Conservation (phyloP, 345 rosid genomes). For the Tarenaya hassleriana region DNA sequence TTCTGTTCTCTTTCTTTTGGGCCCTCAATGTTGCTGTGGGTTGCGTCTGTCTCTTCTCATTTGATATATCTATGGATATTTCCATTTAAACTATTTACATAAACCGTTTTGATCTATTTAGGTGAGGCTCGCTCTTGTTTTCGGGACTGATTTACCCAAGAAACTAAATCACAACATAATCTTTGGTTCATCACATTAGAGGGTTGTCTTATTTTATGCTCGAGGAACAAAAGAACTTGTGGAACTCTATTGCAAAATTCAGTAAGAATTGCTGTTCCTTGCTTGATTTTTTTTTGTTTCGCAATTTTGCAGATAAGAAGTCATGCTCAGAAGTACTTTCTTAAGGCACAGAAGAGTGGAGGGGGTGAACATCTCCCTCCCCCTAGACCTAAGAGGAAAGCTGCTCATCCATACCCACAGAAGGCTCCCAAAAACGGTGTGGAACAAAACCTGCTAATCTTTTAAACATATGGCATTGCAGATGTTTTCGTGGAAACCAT, state of each 20-base stretch:
- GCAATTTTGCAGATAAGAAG: constrained; percentile 59
- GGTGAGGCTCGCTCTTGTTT: constrained; percentile 17
- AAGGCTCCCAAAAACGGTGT: constrained; percentile 69
- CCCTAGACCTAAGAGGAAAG: constrained; percentile 87
- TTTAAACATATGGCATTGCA: not conserved
- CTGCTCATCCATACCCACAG: constrained; percentile 94
- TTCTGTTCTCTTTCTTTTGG: constrained; percentile 13
- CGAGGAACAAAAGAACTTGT: constrained; percentile 1
- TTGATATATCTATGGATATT: constrained; percentile 12
- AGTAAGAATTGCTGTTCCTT: too few relatives aligned
- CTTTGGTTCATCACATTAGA: constrained; percentile 5
- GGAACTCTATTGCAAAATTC: constrained; percentile 2
- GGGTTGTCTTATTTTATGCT: not conserved
- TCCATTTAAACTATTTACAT: constrained; percentile 4
- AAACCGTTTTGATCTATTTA: constrained; percentile 11
- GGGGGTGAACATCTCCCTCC: constrained; percentile 85
- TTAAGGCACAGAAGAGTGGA: constrained; percentile 82
- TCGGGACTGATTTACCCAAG: constrained; percentile 2
- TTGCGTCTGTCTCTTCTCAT: constrained; percentile 14
- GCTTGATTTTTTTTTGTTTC: too few relatives aligned
- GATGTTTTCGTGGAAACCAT: constrained; percentile 5
- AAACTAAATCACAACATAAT: not conserved
- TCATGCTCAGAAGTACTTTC: constrained; percentile 91
- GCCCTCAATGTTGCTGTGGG: constrained; percentile 18
- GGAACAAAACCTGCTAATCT: constrained; percentile 9